Evolutionary conservation across 2,329 filamentous ascomycete genomes (phyloP).

Genomic region (Microcera coccophila): DNA sequence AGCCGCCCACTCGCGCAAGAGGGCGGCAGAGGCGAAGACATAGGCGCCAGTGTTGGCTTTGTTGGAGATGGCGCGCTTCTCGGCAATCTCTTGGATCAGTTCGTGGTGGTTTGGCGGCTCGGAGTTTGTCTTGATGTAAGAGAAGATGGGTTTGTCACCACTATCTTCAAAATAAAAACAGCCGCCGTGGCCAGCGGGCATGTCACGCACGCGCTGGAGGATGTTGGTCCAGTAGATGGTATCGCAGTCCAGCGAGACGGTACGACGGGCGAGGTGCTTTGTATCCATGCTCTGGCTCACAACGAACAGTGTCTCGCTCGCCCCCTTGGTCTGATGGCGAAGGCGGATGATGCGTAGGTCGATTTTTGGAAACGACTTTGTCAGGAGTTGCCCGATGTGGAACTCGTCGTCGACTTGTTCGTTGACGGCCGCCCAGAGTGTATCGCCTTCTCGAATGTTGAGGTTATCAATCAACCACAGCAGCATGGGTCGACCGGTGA

Average conservation of each 20-base stretch:
- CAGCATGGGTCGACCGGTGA: conserved; percentile 30
- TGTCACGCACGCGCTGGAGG: conserved; percentile 23
- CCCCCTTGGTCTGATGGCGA: conserved; percentile 28
- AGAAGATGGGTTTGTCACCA: conserved; percentile 29
- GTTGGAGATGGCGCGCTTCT: conserved; percentile 29
- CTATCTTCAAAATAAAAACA: conserved; percentile 28
- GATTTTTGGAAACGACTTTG: conserved; percentile 23
- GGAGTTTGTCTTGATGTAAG: conserved; percentile 25
- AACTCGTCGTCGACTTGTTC: conserved; percentile 29
- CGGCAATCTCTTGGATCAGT: conserved; percentile 26
- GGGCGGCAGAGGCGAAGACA: conserved; percentile 24
- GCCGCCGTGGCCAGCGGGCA: conserved; percentile 24
- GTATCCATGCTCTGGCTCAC: conserved; percentile 29
- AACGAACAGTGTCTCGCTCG: conserved; percentile 29
- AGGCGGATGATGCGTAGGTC: conserved; percentile 23
- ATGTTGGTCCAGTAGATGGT: conserved; percentile 33
- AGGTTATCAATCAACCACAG: conserved; percentile 30
- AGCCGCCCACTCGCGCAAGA: conserved; percentile 23
- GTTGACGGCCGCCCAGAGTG: conserved; percentile 30
- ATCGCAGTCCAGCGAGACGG: conserved; percentile 32
- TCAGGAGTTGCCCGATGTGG: conserved; percentile 25
- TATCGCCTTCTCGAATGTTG: conserved; percentile 21
- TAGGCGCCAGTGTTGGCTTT: conserved; percentile 29
- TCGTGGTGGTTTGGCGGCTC: conserved; percentile 8
- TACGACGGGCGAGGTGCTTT: conserved; percentile 25